phyloP scores from a whole-genome alignment of 2,329 filamentous ascomycete genomes.

The Cladobotryum mycophilum region DNA sequence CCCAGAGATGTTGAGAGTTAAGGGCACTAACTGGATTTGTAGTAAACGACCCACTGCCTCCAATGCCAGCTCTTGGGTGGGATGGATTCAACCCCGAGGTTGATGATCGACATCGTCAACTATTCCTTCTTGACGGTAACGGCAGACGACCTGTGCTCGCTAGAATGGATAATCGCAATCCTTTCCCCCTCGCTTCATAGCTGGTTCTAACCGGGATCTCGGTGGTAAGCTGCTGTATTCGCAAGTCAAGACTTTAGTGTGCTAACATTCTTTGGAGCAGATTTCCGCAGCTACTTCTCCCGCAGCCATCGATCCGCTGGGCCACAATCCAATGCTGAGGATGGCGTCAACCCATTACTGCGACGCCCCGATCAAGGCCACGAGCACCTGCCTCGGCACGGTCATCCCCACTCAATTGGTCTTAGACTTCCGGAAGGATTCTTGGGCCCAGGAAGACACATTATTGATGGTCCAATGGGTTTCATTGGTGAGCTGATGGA shows the following conservation, averaged over 20 bases:
- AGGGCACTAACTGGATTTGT: not conserved
- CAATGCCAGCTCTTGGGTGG: conserved; percentile 50
- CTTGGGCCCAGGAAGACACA: conserved; percentile 33
- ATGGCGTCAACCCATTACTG: conserved; percentile 81
- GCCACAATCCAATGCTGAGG: conserved; percentile 58
- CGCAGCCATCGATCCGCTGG: conserved; percentile 48
- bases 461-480: conserved; percentile 45
- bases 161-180: conserved; percentile 42
- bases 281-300: conserved; percentile 45
- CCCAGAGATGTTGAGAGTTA: not conserved
- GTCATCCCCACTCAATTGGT: conserved; percentile 48
- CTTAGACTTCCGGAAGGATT: conserved; percentile 41
- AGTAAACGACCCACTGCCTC: conserved; percentile 21
- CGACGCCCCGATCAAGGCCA: conserved; percentile 50
- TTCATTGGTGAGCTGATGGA: conserved; percentile 52
- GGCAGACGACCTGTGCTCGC: conserved; percentile 27
- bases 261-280: conserved; percentile 19
- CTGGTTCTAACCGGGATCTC: conserved; percentile 48
- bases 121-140: conserved; percentile 48
- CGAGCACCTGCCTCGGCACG: conserved; percentile 43
- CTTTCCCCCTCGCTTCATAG: conserved; percentile 52
- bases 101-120: conserved; percentile 41
- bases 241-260: conserved; percentile 2
- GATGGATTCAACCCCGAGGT: conserved; percentile 48
- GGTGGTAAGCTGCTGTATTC: conserved; percentile 34